Conservation (phyloP, 805 yeast species). For the Saccharomycodes ludwigii region DNA sequence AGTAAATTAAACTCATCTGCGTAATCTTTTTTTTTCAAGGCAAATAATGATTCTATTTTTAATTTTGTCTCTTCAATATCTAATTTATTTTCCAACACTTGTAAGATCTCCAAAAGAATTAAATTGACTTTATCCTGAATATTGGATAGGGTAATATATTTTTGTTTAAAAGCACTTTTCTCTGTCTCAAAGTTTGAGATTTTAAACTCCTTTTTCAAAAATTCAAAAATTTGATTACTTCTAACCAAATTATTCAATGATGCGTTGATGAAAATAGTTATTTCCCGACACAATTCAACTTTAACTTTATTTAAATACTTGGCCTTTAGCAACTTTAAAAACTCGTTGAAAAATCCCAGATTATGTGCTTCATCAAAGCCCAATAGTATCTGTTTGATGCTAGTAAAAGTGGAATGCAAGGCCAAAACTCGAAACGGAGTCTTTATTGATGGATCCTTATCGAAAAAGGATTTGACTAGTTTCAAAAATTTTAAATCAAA, state of each 20-base stretch:
- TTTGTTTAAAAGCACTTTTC: slow-evolving; percentile 16
- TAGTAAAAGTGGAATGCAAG: neutral
- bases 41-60: neutral
- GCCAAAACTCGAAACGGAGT: neutral
- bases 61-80: neutral
- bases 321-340: neutral
- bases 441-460: neutral
- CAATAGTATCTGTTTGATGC: neutral
- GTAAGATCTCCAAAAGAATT: neutral
- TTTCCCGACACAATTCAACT: slow-evolving; percentile 2
- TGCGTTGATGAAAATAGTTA: neutral
- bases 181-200: slow-evolving; percentile 19
- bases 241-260: slow-evolving; percentile 7
- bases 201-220: slow-evolving; percentile 16
- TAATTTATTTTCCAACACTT: neutral
- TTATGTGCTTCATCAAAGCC: neutral
- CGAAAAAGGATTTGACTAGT: neutral
- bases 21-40: neutral
- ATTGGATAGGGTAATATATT: neutral
- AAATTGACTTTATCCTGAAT: neutral
- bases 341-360: neutral
- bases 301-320: slow-evolving; percentile 8
- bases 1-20: neutral
- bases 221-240: slow-evolving; percentile 12
- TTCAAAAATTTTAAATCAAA: neutral